Evolutionary conservation across 2,329 filamentous ascomycete species (phyloP), one percentile per base, ranked within the genome.

Genomic region (Sclerotinia subarctica): DNA sequence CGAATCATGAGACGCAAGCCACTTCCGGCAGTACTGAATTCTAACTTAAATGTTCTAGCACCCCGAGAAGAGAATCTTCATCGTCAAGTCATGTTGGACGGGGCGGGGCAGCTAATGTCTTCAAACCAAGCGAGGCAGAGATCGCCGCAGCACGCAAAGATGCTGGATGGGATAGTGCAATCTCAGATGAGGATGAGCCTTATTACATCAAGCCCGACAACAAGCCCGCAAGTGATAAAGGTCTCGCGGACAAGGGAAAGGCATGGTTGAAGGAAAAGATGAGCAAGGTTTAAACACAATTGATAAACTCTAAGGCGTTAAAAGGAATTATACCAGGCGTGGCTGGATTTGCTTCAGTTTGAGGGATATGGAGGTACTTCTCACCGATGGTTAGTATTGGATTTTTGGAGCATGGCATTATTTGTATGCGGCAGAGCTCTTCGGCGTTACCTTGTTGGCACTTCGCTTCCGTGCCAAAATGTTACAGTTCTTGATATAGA

Each of bases 61-160:
- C 62, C 17, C 73, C 75, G 13, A 85, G 87, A 70, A 85, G 87
- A 68, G 78, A 82, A 54, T 87, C 86, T 75, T 79, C 81, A n/a
- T 84, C 84, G 53, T 84, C 84, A 38, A 85, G 86, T 68, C 88
- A 93, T 77, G 84, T 87, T 74, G 91, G 91, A 52, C 88, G 91
- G 51, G 91, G 91, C 49, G 91, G 91, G 67, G 89, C 89, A 26
- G 91, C 90, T 71, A 94, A 94, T 78, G 79, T 91, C 62, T 85
- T 85, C 80, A 83, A 82, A 73, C 79, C 81, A 59, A 79, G 78
- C 66, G 77, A 73, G 19, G 73, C 74, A 19, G 78, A 79, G 21
- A 68, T 77, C 42, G 72, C 67, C 3, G 68, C 73, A 35, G 76
- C 77, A 21, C 71, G 71, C 52, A 73, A 78, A 51, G 78, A 78